These are phyloP conservation scores for Lactarius akahatsu DNA, from an alignment of 768 basidiomycete genomes.

Conservation along the genomic window DNA sequence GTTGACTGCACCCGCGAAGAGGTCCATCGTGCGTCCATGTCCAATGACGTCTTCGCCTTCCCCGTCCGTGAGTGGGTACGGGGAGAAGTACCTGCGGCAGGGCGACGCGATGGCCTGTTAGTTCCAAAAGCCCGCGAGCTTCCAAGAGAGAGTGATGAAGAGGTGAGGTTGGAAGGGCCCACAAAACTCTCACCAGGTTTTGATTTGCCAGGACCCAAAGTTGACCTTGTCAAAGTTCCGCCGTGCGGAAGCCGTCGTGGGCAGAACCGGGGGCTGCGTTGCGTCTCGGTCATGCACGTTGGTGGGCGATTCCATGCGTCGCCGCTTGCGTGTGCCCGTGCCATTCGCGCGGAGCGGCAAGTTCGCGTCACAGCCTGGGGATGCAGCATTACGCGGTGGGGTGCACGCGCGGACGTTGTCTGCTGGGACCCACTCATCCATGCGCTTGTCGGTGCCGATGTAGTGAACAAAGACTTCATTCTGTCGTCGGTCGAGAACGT, in stretches of 20 bases:
- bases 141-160: conserved; percentile 2
- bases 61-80: conserved; percentile 75
- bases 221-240: conserved; percentile 86
- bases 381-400: conserved; percentile 18
- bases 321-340: conserved; percentile 34
- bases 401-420: conserved; percentile 36
- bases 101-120: not conserved
- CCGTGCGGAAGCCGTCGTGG: conserved; percentile 40
- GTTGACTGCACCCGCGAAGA: conserved; percentile 62
- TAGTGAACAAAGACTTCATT: conserved; percentile 72
- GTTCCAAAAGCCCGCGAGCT: not conserved
- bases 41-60: conserved; percentile 52
- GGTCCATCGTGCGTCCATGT: conserved; percentile 71
- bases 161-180: not conserved
- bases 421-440: conserved; percentile 72
- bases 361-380: conserved; percentile 8
- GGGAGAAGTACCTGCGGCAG: conserved; percentile 81
- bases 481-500: conserved; percentile 51
- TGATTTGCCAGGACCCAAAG: conserved; percentile 84
- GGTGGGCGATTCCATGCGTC: conserved; percentile 17
- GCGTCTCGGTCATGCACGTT: conserved; percentile 6
- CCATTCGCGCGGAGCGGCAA: conserved; percentile 29
- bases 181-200: conserved; percentile 69
- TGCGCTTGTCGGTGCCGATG: conserved; percentile 62
- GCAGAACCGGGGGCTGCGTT: conserved; percentile 8